phyloP scores from a whole-genome alignment of 176 grass and related monocot genomes.

The Lolium multiflorum region DNA sequence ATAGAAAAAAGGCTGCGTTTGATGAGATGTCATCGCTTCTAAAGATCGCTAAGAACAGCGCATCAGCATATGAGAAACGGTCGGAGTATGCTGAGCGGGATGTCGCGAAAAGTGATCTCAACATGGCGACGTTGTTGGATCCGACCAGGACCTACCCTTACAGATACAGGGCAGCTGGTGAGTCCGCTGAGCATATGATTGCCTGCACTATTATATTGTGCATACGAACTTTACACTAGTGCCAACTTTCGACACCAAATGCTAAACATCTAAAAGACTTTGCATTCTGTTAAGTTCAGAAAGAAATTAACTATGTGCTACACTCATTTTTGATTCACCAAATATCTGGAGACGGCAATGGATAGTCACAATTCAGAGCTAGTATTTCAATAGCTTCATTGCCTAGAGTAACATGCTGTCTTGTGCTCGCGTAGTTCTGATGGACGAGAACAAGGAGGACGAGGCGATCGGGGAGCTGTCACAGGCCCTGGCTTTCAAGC shows the following conservation, averaged over 20 bases:
- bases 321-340: neutral
- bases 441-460: slow-evolving; percentile 86
- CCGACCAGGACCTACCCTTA: slow-evolving; percentile 93
- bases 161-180: slow-evolving; percentile 96
- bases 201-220: slow-evolving; percentile 5
- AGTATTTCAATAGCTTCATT: neutral
- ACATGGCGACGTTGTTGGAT: slow-evolving; percentile 72
- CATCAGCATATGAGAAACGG: slow-evolving; percentile 91
- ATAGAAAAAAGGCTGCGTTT: slow-evolving; percentile 76
- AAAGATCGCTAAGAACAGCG: slow-evolving; percentile 76
- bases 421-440: slow-evolving; percentile 59
- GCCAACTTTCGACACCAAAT: neutral
- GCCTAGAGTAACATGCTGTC: neutral
- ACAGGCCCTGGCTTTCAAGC: slow-evolving; percentile 66
- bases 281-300: slow-evolving; percentile 8
- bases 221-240: neutral
- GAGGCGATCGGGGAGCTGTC: slow-evolving; percentile 85
- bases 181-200: slow-evolving; percentile 7
- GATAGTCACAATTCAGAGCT: neutral
- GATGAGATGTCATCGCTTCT: slow-evolving; percentile 92
- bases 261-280: neutral
- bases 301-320: neutral
- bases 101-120: slow-evolving; percentile 74
- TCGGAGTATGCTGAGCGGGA: slow-evolving; percentile 93
- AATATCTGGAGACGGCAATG: neutral